Conservation (phyloP, 768 basidiomycete genomes). For the Cantharellus anzutake region DNA sequence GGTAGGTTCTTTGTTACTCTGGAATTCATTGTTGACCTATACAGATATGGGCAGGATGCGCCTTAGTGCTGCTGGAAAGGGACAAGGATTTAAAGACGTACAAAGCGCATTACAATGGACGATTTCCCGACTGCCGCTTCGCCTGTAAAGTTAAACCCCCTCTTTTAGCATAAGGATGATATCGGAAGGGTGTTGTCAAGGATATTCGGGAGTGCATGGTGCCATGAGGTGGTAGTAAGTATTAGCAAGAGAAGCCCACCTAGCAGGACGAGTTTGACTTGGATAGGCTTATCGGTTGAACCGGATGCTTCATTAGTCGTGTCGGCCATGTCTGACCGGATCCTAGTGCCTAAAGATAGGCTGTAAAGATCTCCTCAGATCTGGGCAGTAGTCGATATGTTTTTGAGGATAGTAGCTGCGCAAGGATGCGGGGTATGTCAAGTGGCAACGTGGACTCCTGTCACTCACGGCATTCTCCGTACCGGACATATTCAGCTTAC, state of each 20-base stretch:
- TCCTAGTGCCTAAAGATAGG: too few species aligned
- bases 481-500: too few species aligned
- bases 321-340: constrained; percentile 37
- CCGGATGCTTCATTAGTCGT: constrained; percentile 33
- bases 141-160: constrained; percentile 28
- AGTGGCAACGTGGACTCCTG: too few species aligned
- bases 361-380: too few species aligned
- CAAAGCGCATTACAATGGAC: constrained; percentile 93
- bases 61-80: constrained; percentile 8
- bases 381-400: too few species aligned
- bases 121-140: constrained; percentile 99
- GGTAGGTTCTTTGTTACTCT: constrained; percentile 96
- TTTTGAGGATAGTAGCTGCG: too few species aligned
- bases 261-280: constrained; percentile 93
- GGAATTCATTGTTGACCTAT: constrained; percentile 92
- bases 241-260: constrained; percentile 27
- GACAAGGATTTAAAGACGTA: constrained; percentile 23
- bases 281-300: constrained; percentile 73
- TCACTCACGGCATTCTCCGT: too few species aligned
- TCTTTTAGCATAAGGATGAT: neutral
- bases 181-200: neutral
- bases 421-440: too few species aligned
- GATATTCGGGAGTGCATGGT: neutral
- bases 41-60: neutral
- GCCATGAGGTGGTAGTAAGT: neutral